Conservation (phyloP, 2,329 filamentous ascomycete species). For the Nemania sp. region DNA sequence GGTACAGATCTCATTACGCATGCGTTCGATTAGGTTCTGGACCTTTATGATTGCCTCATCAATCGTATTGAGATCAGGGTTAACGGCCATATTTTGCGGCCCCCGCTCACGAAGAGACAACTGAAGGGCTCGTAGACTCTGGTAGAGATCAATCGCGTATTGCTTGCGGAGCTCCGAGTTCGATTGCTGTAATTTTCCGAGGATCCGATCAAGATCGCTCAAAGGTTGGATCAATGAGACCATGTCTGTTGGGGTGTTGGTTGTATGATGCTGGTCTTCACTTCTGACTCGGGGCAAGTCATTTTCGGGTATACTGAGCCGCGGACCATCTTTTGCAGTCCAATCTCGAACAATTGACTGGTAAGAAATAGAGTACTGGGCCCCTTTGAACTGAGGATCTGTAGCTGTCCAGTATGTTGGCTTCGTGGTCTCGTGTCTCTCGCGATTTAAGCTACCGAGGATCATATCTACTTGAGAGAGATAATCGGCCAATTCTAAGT, state of each 20-base stretch:
- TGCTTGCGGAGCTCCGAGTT: slow-evolving; percentile 40
- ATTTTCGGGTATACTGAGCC: no score
- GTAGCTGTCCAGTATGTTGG: not conserved
- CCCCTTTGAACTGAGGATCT: not conserved
- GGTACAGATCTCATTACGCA: slow-evolving; percentile 6
- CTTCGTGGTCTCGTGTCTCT: not conserved
- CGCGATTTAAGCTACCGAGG: not conserved
- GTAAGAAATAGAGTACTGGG: not conserved
- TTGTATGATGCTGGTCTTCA: not conserved
- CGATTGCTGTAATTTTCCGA: slow-evolving; percentile 37
- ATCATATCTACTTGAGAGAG: slow-evolving; percentile 4
- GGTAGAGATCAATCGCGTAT: slow-evolving; percentile 40
- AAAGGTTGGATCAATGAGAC: no score
- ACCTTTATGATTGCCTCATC: not conserved
- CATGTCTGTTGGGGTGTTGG: not conserved
- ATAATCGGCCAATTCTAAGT: slow-evolving; percentile 3
- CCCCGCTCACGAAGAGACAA: not conserved
- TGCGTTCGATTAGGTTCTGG: not conserved
- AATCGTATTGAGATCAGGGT: not conserved
- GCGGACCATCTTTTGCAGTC: not conserved
- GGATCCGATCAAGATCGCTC: slow-evolving; percentile 40
- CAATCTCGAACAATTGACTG: slow-evolving; percentile 2
- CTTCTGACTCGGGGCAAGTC: no score
- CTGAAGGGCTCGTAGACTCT: slow-evolving; percentile 26
- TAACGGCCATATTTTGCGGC: not conserved